Conservation (phyloP, 345 rosid genomes). For the Camelina laxa region DNA sequence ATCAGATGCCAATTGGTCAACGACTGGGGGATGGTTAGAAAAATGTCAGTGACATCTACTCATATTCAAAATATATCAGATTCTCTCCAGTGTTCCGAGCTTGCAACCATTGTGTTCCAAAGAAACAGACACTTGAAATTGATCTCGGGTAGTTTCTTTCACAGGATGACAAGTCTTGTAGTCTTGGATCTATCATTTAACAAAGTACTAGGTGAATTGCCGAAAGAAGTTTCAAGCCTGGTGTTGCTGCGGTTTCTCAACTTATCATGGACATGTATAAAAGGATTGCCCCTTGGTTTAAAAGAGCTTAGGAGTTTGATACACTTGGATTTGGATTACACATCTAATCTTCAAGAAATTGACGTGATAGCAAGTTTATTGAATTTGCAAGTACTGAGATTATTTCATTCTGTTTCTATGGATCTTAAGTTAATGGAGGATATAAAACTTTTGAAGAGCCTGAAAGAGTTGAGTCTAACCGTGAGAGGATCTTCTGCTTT, state of each 20-base stretch:
- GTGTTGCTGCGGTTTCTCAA: constrained; percentile 17
- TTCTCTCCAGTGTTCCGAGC: background rate
- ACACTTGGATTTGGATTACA: constrained; percentile 26
- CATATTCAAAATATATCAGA: background rate
- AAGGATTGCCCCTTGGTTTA: background rate
- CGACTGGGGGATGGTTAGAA: background rate
- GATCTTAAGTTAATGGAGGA: background rate
- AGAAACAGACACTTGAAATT: background rate
- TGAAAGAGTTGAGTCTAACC: constrained; percentile 10
- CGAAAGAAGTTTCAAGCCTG: constrained; percentile 9
- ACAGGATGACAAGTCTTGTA: constrained; percentile 14
- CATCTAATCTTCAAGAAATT: background rate
- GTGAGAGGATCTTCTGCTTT: background rate
- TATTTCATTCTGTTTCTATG: background rate
- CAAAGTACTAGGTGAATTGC: background rate
- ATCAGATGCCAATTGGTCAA: background rate
- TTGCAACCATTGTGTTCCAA: background rate
- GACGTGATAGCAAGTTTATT: background rate
- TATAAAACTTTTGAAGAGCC: background rate
- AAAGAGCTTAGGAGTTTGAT: constrained; percentile 9
- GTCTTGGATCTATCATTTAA: constrained; percentile 15
- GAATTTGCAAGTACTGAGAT: constrained; percentile 19
- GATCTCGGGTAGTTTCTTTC: constrained; percentile 15
- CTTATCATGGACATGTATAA: background rate
- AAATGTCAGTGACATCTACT: constrained; percentile 10